phyloP scores from a whole-genome alignment of 768 basidiomycete species.

The Mycena galopus region DNA sequence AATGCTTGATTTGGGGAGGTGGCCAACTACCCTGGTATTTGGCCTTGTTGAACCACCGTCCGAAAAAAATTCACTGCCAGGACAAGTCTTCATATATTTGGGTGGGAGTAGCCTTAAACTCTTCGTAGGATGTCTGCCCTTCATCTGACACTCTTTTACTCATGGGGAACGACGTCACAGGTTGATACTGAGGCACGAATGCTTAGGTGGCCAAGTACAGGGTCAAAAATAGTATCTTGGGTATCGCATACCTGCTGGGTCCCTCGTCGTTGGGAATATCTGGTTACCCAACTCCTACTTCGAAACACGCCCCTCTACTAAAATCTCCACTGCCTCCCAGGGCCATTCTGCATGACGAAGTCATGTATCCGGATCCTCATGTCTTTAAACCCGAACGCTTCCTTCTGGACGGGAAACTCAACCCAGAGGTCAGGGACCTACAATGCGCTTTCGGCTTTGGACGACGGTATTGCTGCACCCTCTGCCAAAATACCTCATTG shows the following conservation, averaged over 20 bases:
- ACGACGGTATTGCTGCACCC: conserved; percentile 33
- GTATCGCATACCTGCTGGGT: not conserved
- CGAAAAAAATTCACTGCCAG: too few species aligned
- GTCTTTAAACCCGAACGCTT: conserved; percentile 55
- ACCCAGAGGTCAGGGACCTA: conserved; percentile 30
- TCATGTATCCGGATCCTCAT: conserved; percentile 50
- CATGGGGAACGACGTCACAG: too few species aligned
- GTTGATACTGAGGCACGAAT: too few species aligned
- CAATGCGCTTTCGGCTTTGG: conserved; percentile 42
- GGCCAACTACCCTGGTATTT: too few species aligned
- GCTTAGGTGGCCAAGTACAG: too few species aligned
- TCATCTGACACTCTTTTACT: too few species aligned
- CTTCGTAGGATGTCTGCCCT: too few species aligned
- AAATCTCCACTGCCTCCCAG: not conserved
- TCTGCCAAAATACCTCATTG: not conserved
- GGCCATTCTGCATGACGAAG: not conserved
- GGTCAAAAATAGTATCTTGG: too few species aligned
- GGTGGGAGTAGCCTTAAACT: too few species aligned
- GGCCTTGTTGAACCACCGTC: too few species aligned
- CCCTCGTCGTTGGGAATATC: not conserved
- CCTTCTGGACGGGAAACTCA: conserved; percentile 40
- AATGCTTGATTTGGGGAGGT: too few species aligned
- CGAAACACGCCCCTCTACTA: not conserved
- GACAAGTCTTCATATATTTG: too few species aligned
- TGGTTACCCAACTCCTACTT: not conserved